phyloP scores from a whole-genome alignment of 352 stramenopile species.

The Thalassiosira delicatula region DNA sequence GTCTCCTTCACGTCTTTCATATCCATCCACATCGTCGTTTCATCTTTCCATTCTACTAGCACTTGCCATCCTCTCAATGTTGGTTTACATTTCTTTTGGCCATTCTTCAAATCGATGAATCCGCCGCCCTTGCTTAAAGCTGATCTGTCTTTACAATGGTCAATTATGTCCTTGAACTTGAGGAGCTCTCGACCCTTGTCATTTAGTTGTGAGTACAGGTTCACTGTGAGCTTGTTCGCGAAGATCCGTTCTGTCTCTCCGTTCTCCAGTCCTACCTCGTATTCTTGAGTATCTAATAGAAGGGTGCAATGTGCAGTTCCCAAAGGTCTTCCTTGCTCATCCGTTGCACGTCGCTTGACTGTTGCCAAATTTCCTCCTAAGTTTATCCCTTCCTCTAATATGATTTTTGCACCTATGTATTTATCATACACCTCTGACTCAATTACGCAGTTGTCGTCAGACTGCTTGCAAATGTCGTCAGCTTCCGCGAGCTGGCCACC shows the following conservation, averaged over 20 bases:
- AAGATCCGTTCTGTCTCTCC: no score
- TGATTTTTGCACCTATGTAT: neutral
- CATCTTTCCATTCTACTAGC: constrained; percentile 8
- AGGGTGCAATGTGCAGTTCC: no score
- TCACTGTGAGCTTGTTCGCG: no score
- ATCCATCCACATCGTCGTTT: constrained; percentile 9
- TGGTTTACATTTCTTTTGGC: neutral
- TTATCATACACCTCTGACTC: neutral
- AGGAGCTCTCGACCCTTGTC: constrained; percentile 33
- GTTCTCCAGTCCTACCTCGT: constrained; percentile 12
- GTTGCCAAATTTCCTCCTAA: neutral
- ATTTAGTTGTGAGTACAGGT: constrained; percentile 38
- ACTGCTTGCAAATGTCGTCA: no score
- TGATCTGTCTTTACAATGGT: constrained; percentile 27
- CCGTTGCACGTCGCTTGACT: neutral
- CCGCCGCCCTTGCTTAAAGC: constrained; percentile 10
- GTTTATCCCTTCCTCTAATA: neutral
- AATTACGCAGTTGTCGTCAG: no score
- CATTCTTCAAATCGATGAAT: neutral
- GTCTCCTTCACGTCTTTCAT: no score
- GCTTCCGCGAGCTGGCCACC: neutral
- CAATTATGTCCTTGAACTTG: constrained; percentile 39
- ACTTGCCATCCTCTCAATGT: neutral
- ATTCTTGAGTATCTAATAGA: constrained; percentile 6
- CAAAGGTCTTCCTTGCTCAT: neutral